phyloP scores from a whole-genome alignment of 768 basidiomycete species.

The Lactarius quietus region DNA sequence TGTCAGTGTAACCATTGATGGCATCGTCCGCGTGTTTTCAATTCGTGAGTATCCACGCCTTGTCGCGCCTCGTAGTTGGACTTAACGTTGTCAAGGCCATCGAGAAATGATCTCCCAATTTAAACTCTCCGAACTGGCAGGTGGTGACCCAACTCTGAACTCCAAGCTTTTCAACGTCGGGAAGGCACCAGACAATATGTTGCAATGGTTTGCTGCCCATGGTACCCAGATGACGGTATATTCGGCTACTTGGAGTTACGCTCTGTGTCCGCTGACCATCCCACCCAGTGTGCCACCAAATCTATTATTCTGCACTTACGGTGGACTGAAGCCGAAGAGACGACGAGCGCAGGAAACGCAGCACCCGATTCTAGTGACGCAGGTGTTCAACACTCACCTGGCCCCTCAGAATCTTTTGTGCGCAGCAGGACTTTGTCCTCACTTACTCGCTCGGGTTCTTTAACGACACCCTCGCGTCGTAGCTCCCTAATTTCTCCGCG shows the following conservation, averaged over 20 bases:
- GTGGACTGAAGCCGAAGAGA: slow-evolving; percentile 70
- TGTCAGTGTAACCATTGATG: slow-evolving; percentile 90
- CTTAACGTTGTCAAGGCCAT: slow-evolving; percentile 38
- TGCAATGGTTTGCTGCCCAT: slow-evolving; percentile 93
- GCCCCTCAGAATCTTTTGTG: slow-evolving; percentile 29
- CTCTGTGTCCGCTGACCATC: neutral
- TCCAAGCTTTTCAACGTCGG: slow-evolving; percentile 75
- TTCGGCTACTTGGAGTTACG: slow-evolving; percentile 7
- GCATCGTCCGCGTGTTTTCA: slow-evolving; percentile 85
- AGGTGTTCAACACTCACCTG: slow-evolving; percentile 27
- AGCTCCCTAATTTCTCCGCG: slow-evolving; percentile 29
- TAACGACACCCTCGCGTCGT: slow-evolving; percentile 43
- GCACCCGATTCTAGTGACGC: slow-evolving; percentile 25
- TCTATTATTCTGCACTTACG: slow-evolving; percentile 81
- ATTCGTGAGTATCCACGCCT: slow-evolving; percentile 56
- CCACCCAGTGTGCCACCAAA: slow-evolving; percentile 76
- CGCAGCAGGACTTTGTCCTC: slow-evolving; percentile 45
- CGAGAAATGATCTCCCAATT: slow-evolving; percentile 93
- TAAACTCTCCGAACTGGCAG: slow-evolving; percentile 76
- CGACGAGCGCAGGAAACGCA: slow-evolving; percentile 22
- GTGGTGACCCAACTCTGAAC: slow-evolving; percentile 59
- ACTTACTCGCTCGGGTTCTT: slow-evolving; percentile 52
- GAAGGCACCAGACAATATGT: slow-evolving; percentile 78
- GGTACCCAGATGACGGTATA: slow-evolving; percentile 86
- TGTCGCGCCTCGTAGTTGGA: neutral